Evolutionary conservation across 2,329 filamentous ascomycete species (phyloP).

Genomic region (Trichoderma koningiopsis): DNA sequence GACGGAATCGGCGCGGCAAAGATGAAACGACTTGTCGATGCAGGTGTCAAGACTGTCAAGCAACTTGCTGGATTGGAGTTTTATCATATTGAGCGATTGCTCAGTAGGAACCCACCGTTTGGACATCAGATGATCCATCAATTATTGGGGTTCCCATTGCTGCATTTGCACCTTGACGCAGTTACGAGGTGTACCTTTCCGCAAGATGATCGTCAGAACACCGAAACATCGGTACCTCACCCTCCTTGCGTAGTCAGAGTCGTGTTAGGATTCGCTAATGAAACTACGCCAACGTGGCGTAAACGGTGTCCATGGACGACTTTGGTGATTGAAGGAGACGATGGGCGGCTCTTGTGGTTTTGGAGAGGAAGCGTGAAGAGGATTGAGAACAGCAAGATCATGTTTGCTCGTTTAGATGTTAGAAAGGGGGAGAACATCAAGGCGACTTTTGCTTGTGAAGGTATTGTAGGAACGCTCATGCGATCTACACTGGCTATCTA

Average conservation of each 20-base stretch:
- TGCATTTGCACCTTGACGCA: slow-evolving; percentile 47
- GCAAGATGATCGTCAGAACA: background rate
- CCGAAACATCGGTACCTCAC: too few relatives aligned
- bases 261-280: slow-evolving; percentile 72
- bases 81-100: slow-evolving; percentile 72
- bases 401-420: slow-evolving; percentile 59
- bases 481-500: slow-evolving; percentile 29
- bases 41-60: slow-evolving; percentile 71
- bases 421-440: slow-evolving; percentile 59
- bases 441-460: slow-evolving; percentile 78
- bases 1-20: slow-evolving; percentile 73
- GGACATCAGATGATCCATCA: slow-evolving; percentile 69
- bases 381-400: slow-evolving; percentile 54
- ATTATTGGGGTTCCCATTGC: slow-evolving; percentile 68
- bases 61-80: slow-evolving; percentile 68
- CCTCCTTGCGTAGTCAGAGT: slow-evolving; percentile 56
- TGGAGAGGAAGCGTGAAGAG: slow-evolving; percentile 65
- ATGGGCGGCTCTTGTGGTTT: slow-evolving; percentile 64
- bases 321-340: slow-evolving; percentile 66
- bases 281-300: slow-evolving; percentile 61
- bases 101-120: slow-evolving; percentile 81
- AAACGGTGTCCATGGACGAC: slow-evolving; percentile 69
- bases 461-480: slow-evolving; percentile 67
- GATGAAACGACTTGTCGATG: slow-evolving; percentile 71
- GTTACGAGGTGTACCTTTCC: slow-evolving; percentile 28